phyloP scores from a whole-genome alignment of 306 rosid genomes.

The Leucaena leucocephala region DNA sequence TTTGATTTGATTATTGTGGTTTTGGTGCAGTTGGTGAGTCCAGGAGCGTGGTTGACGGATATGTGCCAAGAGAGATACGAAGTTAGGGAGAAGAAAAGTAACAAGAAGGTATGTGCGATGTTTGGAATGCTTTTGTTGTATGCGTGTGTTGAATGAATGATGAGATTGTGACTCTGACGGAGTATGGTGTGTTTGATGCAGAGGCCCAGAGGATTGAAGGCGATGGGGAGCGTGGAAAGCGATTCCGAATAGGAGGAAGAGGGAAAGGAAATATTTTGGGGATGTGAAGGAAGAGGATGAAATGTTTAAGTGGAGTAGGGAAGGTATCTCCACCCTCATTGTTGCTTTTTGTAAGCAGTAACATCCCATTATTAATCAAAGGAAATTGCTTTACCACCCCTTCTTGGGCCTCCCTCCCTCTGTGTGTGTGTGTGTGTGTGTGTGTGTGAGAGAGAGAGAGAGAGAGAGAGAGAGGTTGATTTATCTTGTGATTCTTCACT shows the following conservation, averaged over 20 bases:
- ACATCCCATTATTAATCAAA: conserved; percentile 50
- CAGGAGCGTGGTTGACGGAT: conserved; percentile 83
- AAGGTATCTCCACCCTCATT: conserved; percentile 26
- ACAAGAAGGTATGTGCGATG: conserved; percentile 54
- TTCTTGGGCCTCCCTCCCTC: neutral
- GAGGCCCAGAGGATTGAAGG: conserved; percentile 83
- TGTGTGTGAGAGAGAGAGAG: neutral
- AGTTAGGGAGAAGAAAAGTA: conserved; percentile 82
- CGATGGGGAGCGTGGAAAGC: conserved; percentile 69
- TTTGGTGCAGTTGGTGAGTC: conserved; percentile 66
- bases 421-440: too few relatives aligned
- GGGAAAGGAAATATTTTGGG: conserved; percentile 16
- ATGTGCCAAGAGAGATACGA: conserved; percentile 91
- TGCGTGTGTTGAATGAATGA: too few relatives aligned
- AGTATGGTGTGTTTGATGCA: conserved; percentile 28
- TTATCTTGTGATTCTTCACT: neutral
- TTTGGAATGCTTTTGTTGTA: too few relatives aligned
- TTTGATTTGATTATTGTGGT: neutral
- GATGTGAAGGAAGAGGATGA: conserved; percentile 27
- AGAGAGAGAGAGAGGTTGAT: neutral
- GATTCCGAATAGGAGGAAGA: conserved; percentile 21
- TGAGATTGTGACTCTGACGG: too few relatives aligned
- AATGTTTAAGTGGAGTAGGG: conserved; percentile 26
- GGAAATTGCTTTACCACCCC: conserved; percentile 35
- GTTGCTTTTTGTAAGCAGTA: conserved; percentile 43